Base-by-base conservation (phyloP, 768 basidiomycete species). In the Boletus rubropictus region DNA sequence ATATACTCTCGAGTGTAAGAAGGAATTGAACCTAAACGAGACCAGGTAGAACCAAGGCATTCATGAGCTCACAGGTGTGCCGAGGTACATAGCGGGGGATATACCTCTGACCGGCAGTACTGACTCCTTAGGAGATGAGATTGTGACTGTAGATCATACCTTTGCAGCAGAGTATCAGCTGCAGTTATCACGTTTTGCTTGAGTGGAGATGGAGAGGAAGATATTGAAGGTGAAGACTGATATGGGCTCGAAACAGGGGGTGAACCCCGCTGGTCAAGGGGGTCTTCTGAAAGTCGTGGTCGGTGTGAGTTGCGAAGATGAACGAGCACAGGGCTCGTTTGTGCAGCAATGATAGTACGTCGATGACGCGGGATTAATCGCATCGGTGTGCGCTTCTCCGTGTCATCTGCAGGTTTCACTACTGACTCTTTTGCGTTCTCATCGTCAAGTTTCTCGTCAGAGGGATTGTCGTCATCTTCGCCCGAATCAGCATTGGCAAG, bases 1-100 rank as follows among this genome's bases (percentile, higher is more conserved):
- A 91, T 57, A 99, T 94, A 61, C 84, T 87, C 66, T 98, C 95
- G 39, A 99, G 77, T 15, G 82, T 78, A 39, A 93, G 78, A 43
- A 97, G 66, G 66, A 97, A 96, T 70, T 86, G 80, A 40, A 94
- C 78, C 85, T 94, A 58, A 25, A 21, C 3, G 20, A 4, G 37
- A 31, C 34, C 17, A 18, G 15, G 27, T 28, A 29, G 21, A 45
- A 37, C 20, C 22, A 6, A 40, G 18, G 17, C 10, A 17, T 25
- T 24, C 20, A 8, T 57, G 34, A 53, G 40, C n/a, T 37, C 15
- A 20, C 37, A 17, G 21, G 22, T 25, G 4, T 33, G 33, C 38
- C 18, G 32, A 35, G 7, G 41, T 4, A 33, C 17, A 42, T 2
- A 33, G 15, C 21, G 35, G 32, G n/a, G 9, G 17, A 69, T 79